Conservation (phyloP, 2,329 filamentous ascomycete genomes). For the Colletotrichum godetiae region DNA sequence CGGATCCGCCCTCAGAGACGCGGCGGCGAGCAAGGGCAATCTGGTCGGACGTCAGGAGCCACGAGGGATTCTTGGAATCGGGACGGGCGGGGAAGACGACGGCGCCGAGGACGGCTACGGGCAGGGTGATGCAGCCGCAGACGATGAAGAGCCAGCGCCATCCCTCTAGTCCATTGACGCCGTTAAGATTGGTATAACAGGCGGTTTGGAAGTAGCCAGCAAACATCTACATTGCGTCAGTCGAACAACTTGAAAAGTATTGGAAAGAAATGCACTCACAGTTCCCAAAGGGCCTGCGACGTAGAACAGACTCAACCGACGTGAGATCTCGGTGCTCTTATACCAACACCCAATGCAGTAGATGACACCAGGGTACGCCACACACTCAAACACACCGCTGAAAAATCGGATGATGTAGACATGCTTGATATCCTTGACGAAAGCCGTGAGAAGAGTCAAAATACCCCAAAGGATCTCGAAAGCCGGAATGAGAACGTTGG, state of each 20-base stretch:
- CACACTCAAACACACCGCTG: constrained; percentile 18
- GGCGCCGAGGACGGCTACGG: constrained; percentile 23
- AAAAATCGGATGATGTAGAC: constrained; percentile 43
- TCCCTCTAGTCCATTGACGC: constrained; percentile 23
- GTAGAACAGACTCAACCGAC: constrained; percentile 20
- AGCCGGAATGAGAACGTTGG: constrained; percentile 59
- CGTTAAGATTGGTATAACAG: constrained; percentile 27
- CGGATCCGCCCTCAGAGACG: constrained; percentile 41
- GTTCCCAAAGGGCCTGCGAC: constrained; percentile 23
- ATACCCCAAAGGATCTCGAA: constrained; percentile 66
- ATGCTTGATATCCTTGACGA: constrained; percentile 44
- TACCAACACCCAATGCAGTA: constrained; percentile 29
- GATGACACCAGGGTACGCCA: constrained; percentile 16
- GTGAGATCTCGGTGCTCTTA: constrained; percentile 26
- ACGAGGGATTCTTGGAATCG: constrained; percentile 42
- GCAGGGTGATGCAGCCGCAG: constrained; percentile 28
- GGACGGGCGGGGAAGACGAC: constrained; percentile 41
- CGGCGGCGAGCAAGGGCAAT: constrained; percentile 41
- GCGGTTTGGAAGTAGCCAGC: constrained; percentile 33
- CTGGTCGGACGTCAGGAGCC: constrained; percentile 43
- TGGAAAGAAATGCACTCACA: not conserved
- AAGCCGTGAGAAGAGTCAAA: constrained; percentile 60
- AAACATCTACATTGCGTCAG: constrained; percentile 27
- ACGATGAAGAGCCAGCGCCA: constrained; percentile 36
- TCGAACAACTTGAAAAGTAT: not conserved